Percentiles rank a stretch among this genome's conserved stretches.
phyloP scores from a whole-genome alignment of 495 filamentous ascomycete species.

The Trichoderma virens region DNA sequence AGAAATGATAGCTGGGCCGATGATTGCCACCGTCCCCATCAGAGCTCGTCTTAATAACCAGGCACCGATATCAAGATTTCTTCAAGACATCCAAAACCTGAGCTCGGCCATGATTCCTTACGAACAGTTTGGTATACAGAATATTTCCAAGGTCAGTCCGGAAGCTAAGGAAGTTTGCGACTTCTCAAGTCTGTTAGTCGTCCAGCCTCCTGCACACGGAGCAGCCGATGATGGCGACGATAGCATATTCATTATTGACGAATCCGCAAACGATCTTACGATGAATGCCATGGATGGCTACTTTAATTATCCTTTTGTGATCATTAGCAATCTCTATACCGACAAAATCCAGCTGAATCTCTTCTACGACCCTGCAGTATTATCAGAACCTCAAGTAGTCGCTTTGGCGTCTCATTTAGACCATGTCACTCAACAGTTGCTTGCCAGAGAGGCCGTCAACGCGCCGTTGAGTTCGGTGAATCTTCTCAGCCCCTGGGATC shows the following conservation, averaged over 20 bases:
- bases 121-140: slow-evolving; percentile 40
- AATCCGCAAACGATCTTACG: not conserved
- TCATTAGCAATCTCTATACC: slow-evolving; percentile 11
- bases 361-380: slow-evolving; percentile 14
- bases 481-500: slow-evolving; percentile 2
- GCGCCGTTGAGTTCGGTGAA: not conserved
- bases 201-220: slow-evolving; percentile 19
- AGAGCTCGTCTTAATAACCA: slow-evolving; percentile 22
- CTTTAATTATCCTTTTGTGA: slow-evolving; percentile 19
- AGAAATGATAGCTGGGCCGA: slow-evolving; percentile 40
- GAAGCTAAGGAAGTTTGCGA: slow-evolving; percentile 25
- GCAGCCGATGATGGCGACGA: not conserved
- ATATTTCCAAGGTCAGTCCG: slow-evolving; percentile 24
- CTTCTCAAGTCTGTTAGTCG: slow-evolving; percentile 34
- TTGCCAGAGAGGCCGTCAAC: not conserved
- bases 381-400: slow-evolving; percentile 13
- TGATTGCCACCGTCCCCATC: slow-evolving; percentile 54
- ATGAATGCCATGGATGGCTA: slow-evolving; percentile 2
- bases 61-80: slow-evolving; percentile 13
- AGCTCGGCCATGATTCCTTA: slow-evolving; percentile 29
- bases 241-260: slow-evolving; percentile 15
- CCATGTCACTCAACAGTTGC: slow-evolving; percentile 6
- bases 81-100: slow-evolving; percentile 26
- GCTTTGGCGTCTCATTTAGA: slow-evolving; percentile 18
- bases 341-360: slow-evolving; percentile 10